These are phyloP conservation scores for Aspergillus sp. DNA, from an alignment of 2,329 filamentous ascomycete species.

Conservation along the genomic window DNA sequence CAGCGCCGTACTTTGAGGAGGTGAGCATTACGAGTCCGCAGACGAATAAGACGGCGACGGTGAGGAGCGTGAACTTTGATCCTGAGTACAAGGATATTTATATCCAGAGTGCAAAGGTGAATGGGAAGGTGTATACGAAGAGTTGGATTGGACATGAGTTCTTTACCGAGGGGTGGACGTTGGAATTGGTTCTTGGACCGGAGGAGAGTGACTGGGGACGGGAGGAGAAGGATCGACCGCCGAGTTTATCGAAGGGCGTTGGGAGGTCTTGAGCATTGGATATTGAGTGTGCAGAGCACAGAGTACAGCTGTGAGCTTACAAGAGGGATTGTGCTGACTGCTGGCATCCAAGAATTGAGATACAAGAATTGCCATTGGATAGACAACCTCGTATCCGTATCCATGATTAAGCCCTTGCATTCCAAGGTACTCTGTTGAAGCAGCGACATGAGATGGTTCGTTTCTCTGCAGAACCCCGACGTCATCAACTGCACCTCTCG, in stretches of 20 bases:
- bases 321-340: too few relatives aligned
- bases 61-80: conserved; percentile 62
- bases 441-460: too few relatives aligned
- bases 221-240: conserved; percentile 58
- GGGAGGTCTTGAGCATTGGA: too few relatives aligned
- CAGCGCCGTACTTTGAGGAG: conserved; percentile 63
- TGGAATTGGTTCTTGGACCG: conserved; percentile 62
- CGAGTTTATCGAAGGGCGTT: conserved; percentile 41
- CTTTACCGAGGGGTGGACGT: conserved; percentile 62
- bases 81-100: conserved; percentile 56
- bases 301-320: too few relatives aligned
- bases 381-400: too few relatives aligned
- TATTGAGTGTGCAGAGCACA: too few relatives aligned
- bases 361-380: too few relatives aligned
- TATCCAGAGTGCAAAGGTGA: conserved; percentile 63
- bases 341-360: too few relatives aligned
- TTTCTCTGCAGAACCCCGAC: too few relatives aligned
- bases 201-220: conserved; percentile 68
- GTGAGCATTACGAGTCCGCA: conserved; percentile 58
- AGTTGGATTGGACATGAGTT: conserved; percentile 70
- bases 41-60: conserved; percentile 59
- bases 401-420: too few relatives aligned
- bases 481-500: too few relatives aligned
- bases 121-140: conserved; percentile 59
- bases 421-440: too few relatives aligned